These are phyloP conservation scores for Aspergillus sp. DNA, from an alignment of 2,329 filamentous ascomycete genomes.

Conservation along the genomic window DNA sequence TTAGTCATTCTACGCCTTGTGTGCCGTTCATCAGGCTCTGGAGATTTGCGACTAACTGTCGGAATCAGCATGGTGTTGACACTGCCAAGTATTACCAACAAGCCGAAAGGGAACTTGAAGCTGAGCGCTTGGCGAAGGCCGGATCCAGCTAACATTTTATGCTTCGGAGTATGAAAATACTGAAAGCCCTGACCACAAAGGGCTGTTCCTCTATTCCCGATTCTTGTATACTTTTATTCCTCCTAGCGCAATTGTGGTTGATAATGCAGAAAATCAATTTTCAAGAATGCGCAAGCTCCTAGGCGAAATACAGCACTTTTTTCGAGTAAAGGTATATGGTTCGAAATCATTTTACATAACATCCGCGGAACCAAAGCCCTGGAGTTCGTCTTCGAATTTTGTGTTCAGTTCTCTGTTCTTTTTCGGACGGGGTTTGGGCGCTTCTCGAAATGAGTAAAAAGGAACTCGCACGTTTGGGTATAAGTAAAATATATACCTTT, in stretches of 20 bases:
- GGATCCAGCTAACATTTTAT: constrained; percentile 13
- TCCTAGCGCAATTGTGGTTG: not conserved
- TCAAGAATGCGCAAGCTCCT: not conserved
- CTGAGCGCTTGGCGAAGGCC: constrained; percentile 48
- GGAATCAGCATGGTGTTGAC: constrained; percentile 76
- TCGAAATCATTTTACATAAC: too few species aligned
- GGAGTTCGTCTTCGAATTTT: constrained; percentile 36
- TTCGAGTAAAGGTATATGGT: too few species aligned
- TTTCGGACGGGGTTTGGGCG: constrained; percentile 57
- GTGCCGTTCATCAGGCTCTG: not conserved
- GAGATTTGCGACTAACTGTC: constrained; percentile 7
- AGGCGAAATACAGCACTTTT: not conserved
- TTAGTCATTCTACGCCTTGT: constrained; percentile 22
- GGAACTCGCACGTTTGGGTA: not conserved
- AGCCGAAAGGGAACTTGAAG: constrained; percentile 86
- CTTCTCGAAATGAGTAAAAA: constrained; percentile 26
- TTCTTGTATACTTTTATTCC: constrained; percentile 15
- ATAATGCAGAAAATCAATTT: not conserved
- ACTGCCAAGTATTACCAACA: constrained; percentile 98
- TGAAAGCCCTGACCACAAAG: constrained; percentile 6
- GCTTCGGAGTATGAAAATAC: constrained; percentile 4
- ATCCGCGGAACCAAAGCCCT: constrained; percentile 2
- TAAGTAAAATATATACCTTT: constrained; percentile 53
- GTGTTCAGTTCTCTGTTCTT: constrained; percentile 57
- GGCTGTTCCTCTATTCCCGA: constrained; percentile 4